Base-by-base conservation (phyloP, 306 rosid species). In the Cicer bijugum region DNA sequence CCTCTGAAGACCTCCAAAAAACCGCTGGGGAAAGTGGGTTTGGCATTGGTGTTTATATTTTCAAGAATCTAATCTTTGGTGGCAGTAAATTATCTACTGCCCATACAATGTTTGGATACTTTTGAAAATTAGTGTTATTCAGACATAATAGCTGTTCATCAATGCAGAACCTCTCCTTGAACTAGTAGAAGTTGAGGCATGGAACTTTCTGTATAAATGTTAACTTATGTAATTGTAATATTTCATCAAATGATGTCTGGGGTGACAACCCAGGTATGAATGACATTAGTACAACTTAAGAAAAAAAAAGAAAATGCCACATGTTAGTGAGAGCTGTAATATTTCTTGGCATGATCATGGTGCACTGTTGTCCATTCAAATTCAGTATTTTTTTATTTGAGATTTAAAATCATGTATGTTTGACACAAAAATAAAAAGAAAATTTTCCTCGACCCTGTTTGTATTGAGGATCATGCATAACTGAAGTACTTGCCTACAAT, bases 391-490 rank as follows among this genome's bases (percentile, higher is more conserved):
- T 37, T 37, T 20, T 12, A 7, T 61, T 61, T 58, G 16, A 28
- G 9, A 35, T 70, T 52, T 38, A 28, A 12, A 28, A 10, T 14
- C 8, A 15, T 61, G 51, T 9, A 35, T 14, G 38, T 33, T 74
- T 46, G 20, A 60, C 61, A 15, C 15, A 9, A 7, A 39, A 71
- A 17, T 7, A n/a, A 71, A 2, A 37, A 9, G 4, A 42, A 55
- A 9, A 48, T 9, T 44, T 35, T 46, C 38, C 6, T 58, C 40
- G 28, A 33, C 53, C 16, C 7, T 9, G 9, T 69, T 59, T 69
- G 46, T 48, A 57, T 67, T 39, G 28, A 65, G 68, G 39, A 50
- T 46, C 64, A 6, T 12, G 28, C 53, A 17, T 71, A 64, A 53
- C 73, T 16, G 56, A 69, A 43, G 55, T 45, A 52, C 65, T 63